Percentiles rank a stretch among this genome's conserved stretches.
These are phyloP conservation scores for Oryza longistaminata DNA, from an alignment of 176 grass and related monocot genomes.

Conservation along the genomic window DNA sequence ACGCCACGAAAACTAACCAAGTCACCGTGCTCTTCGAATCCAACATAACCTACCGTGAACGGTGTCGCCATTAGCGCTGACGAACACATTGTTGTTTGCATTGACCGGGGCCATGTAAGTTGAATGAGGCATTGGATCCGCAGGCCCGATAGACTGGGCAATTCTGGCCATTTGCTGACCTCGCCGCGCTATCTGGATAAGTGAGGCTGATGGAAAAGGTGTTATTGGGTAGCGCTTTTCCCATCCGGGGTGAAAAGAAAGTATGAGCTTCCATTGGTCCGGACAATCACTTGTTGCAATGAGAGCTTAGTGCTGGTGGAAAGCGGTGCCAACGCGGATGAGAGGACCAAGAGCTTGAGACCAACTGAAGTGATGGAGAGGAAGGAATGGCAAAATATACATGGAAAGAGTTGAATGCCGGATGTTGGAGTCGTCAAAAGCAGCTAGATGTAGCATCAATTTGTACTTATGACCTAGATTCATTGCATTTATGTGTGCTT, in stretches of 20 bases:
- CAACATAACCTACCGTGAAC: no score
- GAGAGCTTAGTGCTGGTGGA: neutral
- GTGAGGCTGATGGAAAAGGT: neutral
- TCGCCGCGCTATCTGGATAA: slow-evolving; percentile 47
- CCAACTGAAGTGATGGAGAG: neutral
- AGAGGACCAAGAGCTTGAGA: neutral
- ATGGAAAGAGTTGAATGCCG: neutral
- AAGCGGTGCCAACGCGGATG: neutral
- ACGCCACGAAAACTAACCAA: no score
- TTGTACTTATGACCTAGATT: no score
- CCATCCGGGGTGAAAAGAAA: neutral
- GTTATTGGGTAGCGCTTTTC: slow-evolving; percentile 39
- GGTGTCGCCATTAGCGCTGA: neutral
- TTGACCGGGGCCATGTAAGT: neutral
- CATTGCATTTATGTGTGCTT: no score
- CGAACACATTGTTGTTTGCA: neutral
- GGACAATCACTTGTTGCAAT: neutral
- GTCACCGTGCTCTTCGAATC: no score
- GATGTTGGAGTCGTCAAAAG: no score
- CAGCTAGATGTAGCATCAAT: no score
- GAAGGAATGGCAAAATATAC: neutral
- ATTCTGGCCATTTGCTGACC: neutral
- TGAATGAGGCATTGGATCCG: slow-evolving; percentile 25
- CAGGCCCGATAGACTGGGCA: neutral
- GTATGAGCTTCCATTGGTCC: neutral